Evolutionary conservation across 2,329 filamentous ascomycete species (phyloP).

Genomic region (Trichoderma sp.): DNA sequence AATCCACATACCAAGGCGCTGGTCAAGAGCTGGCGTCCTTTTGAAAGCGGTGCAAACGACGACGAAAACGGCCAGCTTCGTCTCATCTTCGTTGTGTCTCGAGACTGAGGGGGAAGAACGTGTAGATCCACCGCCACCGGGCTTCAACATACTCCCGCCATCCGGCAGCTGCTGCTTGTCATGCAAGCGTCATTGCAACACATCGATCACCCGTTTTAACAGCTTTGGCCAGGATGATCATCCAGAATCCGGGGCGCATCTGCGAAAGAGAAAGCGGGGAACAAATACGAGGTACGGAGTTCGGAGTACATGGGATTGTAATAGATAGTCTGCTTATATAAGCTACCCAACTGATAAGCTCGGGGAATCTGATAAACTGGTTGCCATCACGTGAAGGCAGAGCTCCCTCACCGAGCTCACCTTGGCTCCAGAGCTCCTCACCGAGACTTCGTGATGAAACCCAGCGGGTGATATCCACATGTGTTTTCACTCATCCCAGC

Average conservation of each 20-base stretch:
- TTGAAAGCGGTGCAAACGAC: background rate
- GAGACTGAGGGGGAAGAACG: background rate
- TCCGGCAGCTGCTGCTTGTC: background rate
- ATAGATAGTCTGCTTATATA: background rate
- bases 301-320: background rate
- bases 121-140: background rate
- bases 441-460: background rate
- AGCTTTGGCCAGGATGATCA: slow-evolving; percentile 9
- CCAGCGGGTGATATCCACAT: background rate
- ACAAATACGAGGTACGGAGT: background rate
- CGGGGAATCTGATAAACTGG: background rate
- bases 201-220: slow-evolving; percentile 7
- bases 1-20: background rate
- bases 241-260: slow-evolving; percentile 13
- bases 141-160: background rate
- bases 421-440: background rate
- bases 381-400: background rate
- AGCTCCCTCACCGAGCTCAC: slow-evolving; percentile 11
- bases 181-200: slow-evolving; percentile 16
- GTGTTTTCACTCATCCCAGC: background rate
- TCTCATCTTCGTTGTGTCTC: background rate
- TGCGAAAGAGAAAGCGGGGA: slow-evolving; percentile 13
- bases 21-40: background rate
- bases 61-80: slow-evolving; percentile 7
- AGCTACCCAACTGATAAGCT: background rate